Base-by-base conservation (phyloP, 75 land plant genomes). In the Picea sitchensis region DNA sequence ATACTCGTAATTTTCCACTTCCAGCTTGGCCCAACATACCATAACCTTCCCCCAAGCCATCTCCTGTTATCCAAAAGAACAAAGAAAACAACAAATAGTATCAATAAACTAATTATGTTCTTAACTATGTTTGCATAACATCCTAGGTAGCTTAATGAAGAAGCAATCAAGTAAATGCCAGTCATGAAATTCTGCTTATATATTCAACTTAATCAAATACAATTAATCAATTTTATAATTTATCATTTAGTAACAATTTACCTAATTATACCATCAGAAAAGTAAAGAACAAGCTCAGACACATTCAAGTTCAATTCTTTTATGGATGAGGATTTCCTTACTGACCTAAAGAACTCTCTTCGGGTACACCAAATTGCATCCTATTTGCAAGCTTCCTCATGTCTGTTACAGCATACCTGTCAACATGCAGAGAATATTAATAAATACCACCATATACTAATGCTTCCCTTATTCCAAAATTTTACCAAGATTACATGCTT, bases 11-110 rank as follows among this genome's bases (percentile, higher is more conserved):
- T 73, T 92, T 94, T 30, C 99, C 98, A 86, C 90, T 94, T 59
- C 99, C 99, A 77, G 98, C 99, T 81, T 96, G 98, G 31, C 99
- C 99, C 68, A 96, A 98, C 99, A 96, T 96, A 67, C 99, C 99
- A 86, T 96, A 96, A n/a, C 99, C 99, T 79, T 94, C 99, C 17
- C 99, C 98, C 77, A 96, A 82, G 62, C 99, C 99, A 91, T 96
- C 99, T 47, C 95, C 98, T 93, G 82, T 65, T 58, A 36, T 56
- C 12, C n/a, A 36, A 18, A 68, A 20, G 72, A 38, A 47, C 51
- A 47, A 47, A 5, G 6, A 47, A 47, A 47, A 47, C 7, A 47
- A 47, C 51, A 5, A 5, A 0, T 47, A 47, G 7, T 0, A 47
- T 47, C 5, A 47, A 5, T 47, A 47, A 47, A 5, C 51, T 5